A percentile compares a stretch with the other conserved stretches of the same genome.
These are phyloP conservation scores for Aspergillus sp. DNA, from an alignment of 2,329 filamentous ascomycete genomes.

Conservation along the genomic window DNA sequence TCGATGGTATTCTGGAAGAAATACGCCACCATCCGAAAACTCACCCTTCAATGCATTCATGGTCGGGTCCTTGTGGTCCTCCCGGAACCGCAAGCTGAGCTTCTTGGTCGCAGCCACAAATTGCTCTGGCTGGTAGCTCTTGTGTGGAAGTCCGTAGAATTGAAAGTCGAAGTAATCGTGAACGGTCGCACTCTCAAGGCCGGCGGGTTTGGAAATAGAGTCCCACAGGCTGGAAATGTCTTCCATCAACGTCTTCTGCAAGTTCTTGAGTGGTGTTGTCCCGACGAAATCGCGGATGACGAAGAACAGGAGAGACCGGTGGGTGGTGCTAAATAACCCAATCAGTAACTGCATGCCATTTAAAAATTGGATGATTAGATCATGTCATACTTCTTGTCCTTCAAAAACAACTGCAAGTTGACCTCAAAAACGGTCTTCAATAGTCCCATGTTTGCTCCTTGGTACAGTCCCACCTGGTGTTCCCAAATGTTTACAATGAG, in stretches of 20 bases:
- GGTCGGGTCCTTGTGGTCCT: slow-evolving; percentile 70
- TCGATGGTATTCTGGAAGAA: slow-evolving; percentile 90
- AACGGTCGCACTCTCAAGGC: slow-evolving; percentile 82
- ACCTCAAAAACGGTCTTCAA: slow-evolving; percentile 99
- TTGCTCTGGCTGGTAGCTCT: slow-evolving; percentile 89
- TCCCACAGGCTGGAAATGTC: slow-evolving; percentile 91
- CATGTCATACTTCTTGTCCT: slow-evolving; percentile 74
- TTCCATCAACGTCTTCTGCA: slow-evolving; percentile 84
- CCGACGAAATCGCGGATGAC: slow-evolving; percentile 97
- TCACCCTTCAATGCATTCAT: slow-evolving; percentile 58
- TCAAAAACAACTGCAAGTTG: slow-evolving; percentile 93
- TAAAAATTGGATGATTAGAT: not conserved
- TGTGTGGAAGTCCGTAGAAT: slow-evolving; percentile 92
- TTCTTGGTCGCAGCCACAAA: slow-evolving; percentile 77
- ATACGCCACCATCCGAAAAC: slow-evolving; percentile 74
- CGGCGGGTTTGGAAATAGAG: slow-evolving; percentile 83
- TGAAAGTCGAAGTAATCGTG: slow-evolving; percentile 99
- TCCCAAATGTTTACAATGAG: slow-evolving; percentile 99
- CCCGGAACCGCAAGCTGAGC: slow-evolving; percentile 74
- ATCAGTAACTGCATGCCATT: slow-evolving; percentile 8
- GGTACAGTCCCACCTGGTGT: slow-evolving; percentile 95
- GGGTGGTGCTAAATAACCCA: slow-evolving; percentile 59
- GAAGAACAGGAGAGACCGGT: slow-evolving; percentile 92
- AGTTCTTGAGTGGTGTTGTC: slow-evolving; percentile 81
- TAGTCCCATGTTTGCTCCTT: slow-evolving; percentile 97